These are phyloP conservation scores for Annulohypoxylon truncatum DNA, from an alignment of 2,329 filamentous ascomycete species.

Conservation along the genomic window DNA sequence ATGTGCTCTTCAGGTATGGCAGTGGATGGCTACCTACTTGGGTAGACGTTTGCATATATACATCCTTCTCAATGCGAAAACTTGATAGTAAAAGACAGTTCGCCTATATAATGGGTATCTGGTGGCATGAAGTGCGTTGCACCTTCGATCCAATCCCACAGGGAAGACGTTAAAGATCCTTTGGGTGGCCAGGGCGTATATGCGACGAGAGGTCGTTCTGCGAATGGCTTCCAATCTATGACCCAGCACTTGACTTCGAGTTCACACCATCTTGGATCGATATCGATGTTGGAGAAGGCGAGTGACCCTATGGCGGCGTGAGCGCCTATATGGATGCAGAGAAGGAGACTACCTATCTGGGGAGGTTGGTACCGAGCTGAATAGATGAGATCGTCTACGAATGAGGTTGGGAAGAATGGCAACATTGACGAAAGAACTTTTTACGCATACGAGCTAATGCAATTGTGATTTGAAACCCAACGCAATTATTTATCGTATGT, in stretches of 20 bases:
- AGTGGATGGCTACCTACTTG: neutral
- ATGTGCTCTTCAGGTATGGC: neutral
- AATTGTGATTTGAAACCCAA: conserved; percentile 1
- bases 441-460: neutral
- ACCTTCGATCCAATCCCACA: neutral
- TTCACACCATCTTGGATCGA: too few species aligned
- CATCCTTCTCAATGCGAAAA: neutral
- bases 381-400: neutral
- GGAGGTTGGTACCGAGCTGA: too few species aligned
- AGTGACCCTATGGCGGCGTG: neutral
- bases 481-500: neutral
- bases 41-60: neutral
- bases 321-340: neutral
- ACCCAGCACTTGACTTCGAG: neutral
- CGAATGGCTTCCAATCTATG: neutral
- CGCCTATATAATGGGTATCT: neutral
- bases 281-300: neutral
- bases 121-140: neutral
- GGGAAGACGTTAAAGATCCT: neutral
- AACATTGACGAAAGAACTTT: neutral
- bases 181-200: neutral
- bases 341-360: too few species aligned
- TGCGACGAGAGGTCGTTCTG: neutral
- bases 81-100: neutral
- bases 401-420: neutral